These are phyloP conservation scores for Geoglossum cookeanum DNA, from an alignment of 2,329 filamentous ascomycete genomes.

Conservation along the genomic window DNA sequence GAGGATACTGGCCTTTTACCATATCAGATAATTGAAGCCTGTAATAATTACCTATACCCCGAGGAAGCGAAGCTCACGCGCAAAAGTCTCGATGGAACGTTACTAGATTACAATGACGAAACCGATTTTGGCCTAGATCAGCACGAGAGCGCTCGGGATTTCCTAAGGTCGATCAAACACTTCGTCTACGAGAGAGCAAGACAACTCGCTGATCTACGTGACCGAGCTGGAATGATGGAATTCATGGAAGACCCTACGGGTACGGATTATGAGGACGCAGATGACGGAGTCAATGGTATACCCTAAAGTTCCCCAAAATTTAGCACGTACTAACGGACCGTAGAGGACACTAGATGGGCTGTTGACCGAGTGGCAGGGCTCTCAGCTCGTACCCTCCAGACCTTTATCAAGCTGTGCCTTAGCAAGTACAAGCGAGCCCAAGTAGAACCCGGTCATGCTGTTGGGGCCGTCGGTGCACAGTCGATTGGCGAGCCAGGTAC, in stretches of 20 bases:
- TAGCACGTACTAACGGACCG: not conserved
- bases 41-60: slow-evolving; percentile 44
- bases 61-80: slow-evolving; percentile 47
- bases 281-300: not conserved
- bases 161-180: slow-evolving; percentile 57
- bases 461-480: slow-evolving; percentile 89
- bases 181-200: slow-evolving; percentile 47
- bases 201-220: slow-evolving; percentile 36
- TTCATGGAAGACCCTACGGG: slow-evolving; percentile 16
- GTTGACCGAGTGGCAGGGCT: slow-evolving; percentile 63
- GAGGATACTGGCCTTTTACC: slow-evolving; percentile 54
- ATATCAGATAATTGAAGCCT: slow-evolving; percentile 50
- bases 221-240: slow-evolving; percentile 31
- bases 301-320: not conserved
- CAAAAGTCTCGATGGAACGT: slow-evolving; percentile 39
- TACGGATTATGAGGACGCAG: slow-evolving; percentile 2
- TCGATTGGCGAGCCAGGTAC: slow-evolving; percentile 97
- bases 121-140: slow-evolving; percentile 54
- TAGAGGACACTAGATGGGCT: not conserved
- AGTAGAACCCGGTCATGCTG: slow-evolving; percentile 85
- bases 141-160: slow-evolving; percentile 64
- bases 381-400: slow-evolving; percentile 49
- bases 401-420: slow-evolving; percentile 67
- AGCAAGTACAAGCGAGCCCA: slow-evolving; percentile 81
- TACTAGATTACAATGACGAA: slow-evolving; percentile 49